Evolutionary conservation across 1,284 basidiomycete species (phyloP), one percentile per base, ranked within the genome.

Genomic region (Mycena citricolor): DNA sequence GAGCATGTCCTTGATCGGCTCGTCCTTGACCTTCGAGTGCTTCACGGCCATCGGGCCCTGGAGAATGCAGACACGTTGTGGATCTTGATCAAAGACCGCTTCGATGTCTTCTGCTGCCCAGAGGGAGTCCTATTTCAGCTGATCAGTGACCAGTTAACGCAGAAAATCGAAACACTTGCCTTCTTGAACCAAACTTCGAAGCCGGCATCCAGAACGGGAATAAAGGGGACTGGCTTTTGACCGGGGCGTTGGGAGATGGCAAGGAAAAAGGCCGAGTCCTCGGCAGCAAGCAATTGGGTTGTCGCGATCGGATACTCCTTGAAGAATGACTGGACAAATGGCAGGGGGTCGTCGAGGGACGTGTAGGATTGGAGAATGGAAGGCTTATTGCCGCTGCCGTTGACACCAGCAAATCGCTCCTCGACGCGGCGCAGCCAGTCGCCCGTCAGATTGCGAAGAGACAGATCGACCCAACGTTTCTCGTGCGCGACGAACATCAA

Each of bases 131-230:
- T 93, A 63, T 28, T 42, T 46, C 61, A 49, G 3, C 39, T 8
- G 28, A 37, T 32, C 6, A 4, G 38, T 66, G 19, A 65, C 49
- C 42, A 41, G 43, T 21, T 47, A 20, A 3, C 10, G 37, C 50
- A 38, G 44, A 20, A 35, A 28, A 8, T 44, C 26, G 38, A 49
- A 28, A 41, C 5, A 57, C 73, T 20, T 49, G 88, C 90, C 82
- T 97, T 97, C 79, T 97, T 97, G 74, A 97, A 97, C 93, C 94
- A 97, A 43, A 97, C 92, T 65, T 95, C 92, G 63, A 99, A 97
- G 56, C 69, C 83, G 19, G 83, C 81, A 66, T 98, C 94, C 36
- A 99, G 79, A 39, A 98, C 84, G n/a, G 95, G 94, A 57, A 99
- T 97, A 76, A 98, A 99, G 2, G 95, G 97, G 7, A 89, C 94